phyloP scores from a whole-genome alignment of 2,329 filamentous ascomycete genomes.

The Bipolaris bicolor region DNA sequence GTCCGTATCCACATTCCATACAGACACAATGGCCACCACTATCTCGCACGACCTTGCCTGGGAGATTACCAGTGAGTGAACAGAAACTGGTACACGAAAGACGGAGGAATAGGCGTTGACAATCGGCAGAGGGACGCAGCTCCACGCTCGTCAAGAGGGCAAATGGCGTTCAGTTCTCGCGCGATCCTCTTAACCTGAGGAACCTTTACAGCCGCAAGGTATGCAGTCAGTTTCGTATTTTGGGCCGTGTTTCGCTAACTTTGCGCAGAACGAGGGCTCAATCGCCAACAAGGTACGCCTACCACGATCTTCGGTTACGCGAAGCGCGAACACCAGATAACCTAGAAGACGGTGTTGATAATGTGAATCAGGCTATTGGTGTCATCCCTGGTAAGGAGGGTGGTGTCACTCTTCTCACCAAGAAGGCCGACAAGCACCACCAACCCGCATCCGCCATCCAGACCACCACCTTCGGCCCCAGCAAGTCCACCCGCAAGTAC shows the following conservation, averaged over 20 bases:
- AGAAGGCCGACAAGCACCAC: conserved; percentile 76
- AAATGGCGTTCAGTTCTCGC: conserved; percentile 88
- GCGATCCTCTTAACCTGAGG: conserved; percentile 89
- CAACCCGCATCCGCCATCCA: conserved; percentile 72
- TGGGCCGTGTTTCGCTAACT: conserved; percentile 30
- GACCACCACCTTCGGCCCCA: conserved; percentile 72
- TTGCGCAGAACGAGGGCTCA: conserved; percentile 80
- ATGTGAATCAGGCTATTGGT: conserved; percentile 72
- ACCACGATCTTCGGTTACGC: conserved; percentile 4
- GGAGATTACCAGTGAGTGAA: conserved; percentile 87
- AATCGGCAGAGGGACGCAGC: conserved; percentile 76
- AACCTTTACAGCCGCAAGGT: conserved; percentile 95
- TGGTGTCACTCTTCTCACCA: conserved; percentile 79
- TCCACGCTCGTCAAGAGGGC: conserved; percentile 90
- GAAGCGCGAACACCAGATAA: conserved; percentile 14
- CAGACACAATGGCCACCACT: conserved; percentile 59
- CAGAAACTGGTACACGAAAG: neutral
- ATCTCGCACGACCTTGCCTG: conserved; percentile 91
- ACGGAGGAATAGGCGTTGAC: conserved; percentile 20
- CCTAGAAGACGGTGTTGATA: conserved; percentile 13
- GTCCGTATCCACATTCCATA: conserved; percentile 38
- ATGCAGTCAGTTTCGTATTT: conserved; percentile 30
- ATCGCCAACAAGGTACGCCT: conserved; percentile 84
- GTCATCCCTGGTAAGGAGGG: conserved; percentile 77
- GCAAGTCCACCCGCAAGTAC: conserved; percentile 81